Evolutionary conservation across 2,329 filamentous ascomycete genomes (phyloP).

Genomic region (Fusarium nygamai): DNA sequence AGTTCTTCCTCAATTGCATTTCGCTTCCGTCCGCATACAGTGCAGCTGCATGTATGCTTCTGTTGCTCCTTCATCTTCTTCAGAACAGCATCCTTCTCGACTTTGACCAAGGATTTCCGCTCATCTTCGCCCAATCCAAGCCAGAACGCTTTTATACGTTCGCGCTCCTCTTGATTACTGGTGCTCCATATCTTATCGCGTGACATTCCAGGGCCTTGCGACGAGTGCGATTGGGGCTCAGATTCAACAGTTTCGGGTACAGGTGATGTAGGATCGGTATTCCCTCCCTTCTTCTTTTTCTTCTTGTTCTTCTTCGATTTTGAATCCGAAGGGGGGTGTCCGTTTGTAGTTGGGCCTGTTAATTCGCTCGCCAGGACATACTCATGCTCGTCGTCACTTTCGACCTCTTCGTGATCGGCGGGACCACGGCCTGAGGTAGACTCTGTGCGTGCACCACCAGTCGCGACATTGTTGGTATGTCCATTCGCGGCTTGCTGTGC

Average conservation of each 20-base stretch:
- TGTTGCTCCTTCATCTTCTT: slow-evolving; percentile 99
- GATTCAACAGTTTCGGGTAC: slow-evolving; percentile 26
- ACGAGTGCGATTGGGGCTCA: slow-evolving; percentile 42
- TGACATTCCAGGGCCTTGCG: slow-evolving; percentile 59
- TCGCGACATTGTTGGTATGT: slow-evolving; percentile 48
- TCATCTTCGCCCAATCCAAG: slow-evolving; percentile 93
- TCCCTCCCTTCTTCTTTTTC: slow-evolving; percentile 69
- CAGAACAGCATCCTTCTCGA: slow-evolving; percentile 97
- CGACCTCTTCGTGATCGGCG: slow-evolving; percentile 61
- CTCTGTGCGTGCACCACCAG: slow-evolving; percentile 32
- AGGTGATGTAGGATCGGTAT: slow-evolving; percentile 36
- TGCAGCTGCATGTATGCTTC: slow-evolving; percentile 98
- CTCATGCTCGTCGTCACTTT: slow-evolving; percentile 65
- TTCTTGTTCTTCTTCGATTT: slow-evolving; percentile 72
- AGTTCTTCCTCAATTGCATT: slow-evolving; percentile 98
- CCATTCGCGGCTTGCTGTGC: slow-evolving; percentile 57
- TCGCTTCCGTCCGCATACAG: slow-evolving; percentile 94
- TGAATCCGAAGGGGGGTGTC: slow-evolving; percentile 41
- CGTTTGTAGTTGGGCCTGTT: slow-evolving; percentile 48
- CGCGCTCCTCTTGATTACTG: slow-evolving; percentile 90
- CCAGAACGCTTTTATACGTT: slow-evolving; percentile 99
- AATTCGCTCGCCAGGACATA: slow-evolving; percentile 49
- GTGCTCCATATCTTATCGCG: slow-evolving; percentile 98
- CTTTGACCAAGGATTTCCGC: slow-evolving; percentile 93
- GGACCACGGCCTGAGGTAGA: slow-evolving; percentile 37